phyloP scores from a whole-genome alignment of 2,329 filamentous ascomycete genomes.

The Grosmannia penicillata region DNA sequence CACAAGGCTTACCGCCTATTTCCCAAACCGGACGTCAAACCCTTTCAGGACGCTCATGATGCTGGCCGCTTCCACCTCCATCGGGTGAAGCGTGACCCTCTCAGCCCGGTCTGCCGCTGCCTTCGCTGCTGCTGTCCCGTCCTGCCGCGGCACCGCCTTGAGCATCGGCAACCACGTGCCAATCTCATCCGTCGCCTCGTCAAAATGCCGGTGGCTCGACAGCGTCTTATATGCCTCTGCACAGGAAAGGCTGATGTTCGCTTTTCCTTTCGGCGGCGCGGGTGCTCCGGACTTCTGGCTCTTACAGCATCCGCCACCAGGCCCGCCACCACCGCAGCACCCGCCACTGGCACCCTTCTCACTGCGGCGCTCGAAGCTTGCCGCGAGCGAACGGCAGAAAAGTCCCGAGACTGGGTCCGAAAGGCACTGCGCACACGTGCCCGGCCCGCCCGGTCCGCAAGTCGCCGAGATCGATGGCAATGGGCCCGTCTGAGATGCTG shows the following conservation, averaged over 20 bases:
- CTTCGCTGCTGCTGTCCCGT: constrained; percentile 9
- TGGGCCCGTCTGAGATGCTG: background rate
- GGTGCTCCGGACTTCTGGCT: constrained; percentile 10
- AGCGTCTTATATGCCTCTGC: constrained; percentile 69
- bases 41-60: constrained; percentile 77
- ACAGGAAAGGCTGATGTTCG: constrained; percentile 43
- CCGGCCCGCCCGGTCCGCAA: constrained; percentile 55
- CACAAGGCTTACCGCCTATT: constrained; percentile 3
- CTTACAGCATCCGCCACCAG: constrained; percentile 53
- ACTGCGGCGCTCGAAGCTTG: constrained; percentile 33
- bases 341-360: constrained; percentile 16
- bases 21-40: constrained; percentile 63
- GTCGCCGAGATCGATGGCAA: constrained; percentile 17
- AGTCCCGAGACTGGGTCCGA: constrained; percentile 65
- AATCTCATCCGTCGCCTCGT: constrained; percentile 57
- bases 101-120: no score
- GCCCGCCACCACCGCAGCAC: constrained; percentile 49
- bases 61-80: constrained; percentile 70
- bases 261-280: background rate
- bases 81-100: constrained; percentile 36
- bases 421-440: constrained; percentile 65
- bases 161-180: constrained; percentile 64
- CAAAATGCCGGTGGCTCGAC: constrained; percentile 62
- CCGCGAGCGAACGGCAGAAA: constrained; percentile 70
- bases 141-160: constrained; percentile 36